phyloP scores from a whole-genome alignment of 2,329 filamentous ascomycete genomes.

The Tolypocladium ophioglossoides region DNA sequence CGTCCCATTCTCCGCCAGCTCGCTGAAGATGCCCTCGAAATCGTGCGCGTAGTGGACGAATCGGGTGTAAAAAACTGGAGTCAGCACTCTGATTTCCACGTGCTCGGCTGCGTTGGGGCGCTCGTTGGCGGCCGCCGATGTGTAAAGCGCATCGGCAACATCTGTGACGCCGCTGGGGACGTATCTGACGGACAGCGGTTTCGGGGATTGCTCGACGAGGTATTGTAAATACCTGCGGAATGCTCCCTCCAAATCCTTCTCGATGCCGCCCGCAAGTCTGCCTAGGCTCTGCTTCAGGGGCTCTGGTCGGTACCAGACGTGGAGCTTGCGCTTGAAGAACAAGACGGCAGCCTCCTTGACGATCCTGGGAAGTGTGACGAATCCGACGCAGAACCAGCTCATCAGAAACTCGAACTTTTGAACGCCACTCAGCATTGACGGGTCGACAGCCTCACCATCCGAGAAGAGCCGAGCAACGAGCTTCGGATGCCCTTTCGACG shows the following conservation, averaged over 20 bases:
- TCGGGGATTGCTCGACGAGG: constrained; percentile 35
- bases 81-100: constrained; percentile 48
- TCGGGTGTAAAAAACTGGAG: constrained; percentile 56
- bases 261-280: constrained; percentile 38
- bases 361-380: constrained; percentile 56
- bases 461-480: constrained; percentile 51
- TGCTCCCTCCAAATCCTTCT: constrained; percentile 33
- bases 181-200: constrained; percentile 41
- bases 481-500: constrained; percentile 50
- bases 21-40: constrained; percentile 49
- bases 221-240: constrained; percentile 38
- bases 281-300: constrained; percentile 45
- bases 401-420: constrained; percentile 36
- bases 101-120: constrained; percentile 16
- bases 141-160: constrained; percentile 25
- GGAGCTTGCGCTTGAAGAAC: constrained; percentile 44
- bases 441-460: constrained; percentile 37
- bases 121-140: constrained; percentile 17
- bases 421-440: constrained; percentile 28
- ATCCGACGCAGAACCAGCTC: constrained; percentile 57
- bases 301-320: constrained; percentile 57
- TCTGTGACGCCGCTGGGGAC: constrained; percentile 36
- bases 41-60: constrained; percentile 54
- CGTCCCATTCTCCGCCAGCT: constrained; percentile 48
- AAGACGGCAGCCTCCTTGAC: constrained; percentile 47